Evolutionary conservation across 805 yeast genomes (phyloP), one percentile per base, ranked within the genome.

Genomic region (Barnettozyma salicaria): DNA sequence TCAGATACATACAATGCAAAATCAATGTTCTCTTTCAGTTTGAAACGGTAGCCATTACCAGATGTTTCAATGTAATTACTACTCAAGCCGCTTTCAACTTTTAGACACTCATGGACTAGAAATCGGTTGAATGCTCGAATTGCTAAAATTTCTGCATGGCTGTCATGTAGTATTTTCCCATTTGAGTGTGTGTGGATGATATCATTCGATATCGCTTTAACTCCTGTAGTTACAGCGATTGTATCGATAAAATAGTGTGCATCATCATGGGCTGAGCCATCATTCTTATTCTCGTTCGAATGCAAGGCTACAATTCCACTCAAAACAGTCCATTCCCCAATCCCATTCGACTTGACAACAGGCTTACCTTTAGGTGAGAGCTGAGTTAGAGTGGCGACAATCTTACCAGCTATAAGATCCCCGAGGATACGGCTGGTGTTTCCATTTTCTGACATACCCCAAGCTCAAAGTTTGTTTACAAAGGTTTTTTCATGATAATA

Each of bases 121-220:
- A 44, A 31, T 38, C 50, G 31, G 48, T 89, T 89, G 53, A 90
- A 76, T 1, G 77, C 73, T 19, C 97, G 60, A 0, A 89, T 40
- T 0, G 82, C 74, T 12, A 92, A 59, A 2, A 88, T 72, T 53
- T 90, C 98, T 0, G 97, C 97, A 61, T 90, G 98, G 56, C 79
- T 65, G 57, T 90, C 97, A 52, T 90, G 97, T 1, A 90, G 63
- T 7, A 87, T 56, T 13, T 56, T 53, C 0, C 97, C 97, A 0
- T 63, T 39, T 3, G 73, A 61, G 33, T 62, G 60, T 4, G 54
- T 43, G 3, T 61, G 37, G 1, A 81, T 56, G 3, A 46, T 52
- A 1, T 46, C 54, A 48, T 80, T 74, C 1, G 97, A 89, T 14
- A 72, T 49, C 0, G 86, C 72, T 53, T 92, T 92, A 34, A 87